Conservation (phyloP, 2,329 filamentous ascomycete species). For the Sporothrix dimorphospora region DNA sequence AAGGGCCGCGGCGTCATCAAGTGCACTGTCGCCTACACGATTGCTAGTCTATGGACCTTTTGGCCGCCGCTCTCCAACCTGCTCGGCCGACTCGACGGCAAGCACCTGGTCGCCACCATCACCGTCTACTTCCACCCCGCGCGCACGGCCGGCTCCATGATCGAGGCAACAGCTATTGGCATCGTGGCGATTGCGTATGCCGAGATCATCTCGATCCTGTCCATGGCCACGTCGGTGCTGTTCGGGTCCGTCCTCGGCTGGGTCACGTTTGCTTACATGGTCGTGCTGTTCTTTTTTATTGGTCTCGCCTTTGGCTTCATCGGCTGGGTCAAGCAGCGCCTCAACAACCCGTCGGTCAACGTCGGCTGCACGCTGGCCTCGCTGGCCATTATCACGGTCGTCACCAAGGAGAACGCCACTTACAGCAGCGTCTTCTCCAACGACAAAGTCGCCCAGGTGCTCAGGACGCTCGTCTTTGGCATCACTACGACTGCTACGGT, state of each 20-base stretch:
- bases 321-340: slow-evolving; percentile 81
- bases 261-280: slow-evolving; percentile 71
- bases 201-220: slow-evolving; percentile 73
- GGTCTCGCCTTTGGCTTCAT: slow-evolving; percentile 85
- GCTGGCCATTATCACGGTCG: slow-evolving; percentile 83
- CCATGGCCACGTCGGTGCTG: slow-evolving; percentile 85
- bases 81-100: slow-evolving; percentile 83
- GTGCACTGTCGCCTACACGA: slow-evolving; percentile 84
- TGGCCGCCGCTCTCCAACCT: slow-evolving; percentile 71
- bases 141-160: slow-evolving; percentile 84
- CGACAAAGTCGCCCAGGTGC: slow-evolving; percentile 77
- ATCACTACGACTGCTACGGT: slow-evolving; percentile 71
- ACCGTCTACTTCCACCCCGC: slow-evolving; percentile 95
- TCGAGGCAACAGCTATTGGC: slow-evolving; percentile 79
- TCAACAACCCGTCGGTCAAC: slow-evolving; percentile 79
- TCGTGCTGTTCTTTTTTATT: slow-evolving; percentile 82
- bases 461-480: slow-evolving; percentile 83
- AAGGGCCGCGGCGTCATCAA: slow-evolving; percentile 82
- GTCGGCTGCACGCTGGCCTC: slow-evolving; percentile 84
- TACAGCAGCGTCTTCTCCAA: slow-evolving; percentile 80
- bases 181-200: slow-evolving; percentile 79
- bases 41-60: slow-evolving; percentile 87
- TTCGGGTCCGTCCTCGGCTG: slow-evolving; percentile 70
- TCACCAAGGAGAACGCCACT: slow-evolving; percentile 89
- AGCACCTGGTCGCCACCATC: slow-evolving; percentile 90